Percentiles rank a stretch among this genome's conserved stretches.
These are phyloP conservation scores for Coelastrella sp. DNA, from an alignment of 139 green algal genomes.

Conservation along the genomic window DNA sequence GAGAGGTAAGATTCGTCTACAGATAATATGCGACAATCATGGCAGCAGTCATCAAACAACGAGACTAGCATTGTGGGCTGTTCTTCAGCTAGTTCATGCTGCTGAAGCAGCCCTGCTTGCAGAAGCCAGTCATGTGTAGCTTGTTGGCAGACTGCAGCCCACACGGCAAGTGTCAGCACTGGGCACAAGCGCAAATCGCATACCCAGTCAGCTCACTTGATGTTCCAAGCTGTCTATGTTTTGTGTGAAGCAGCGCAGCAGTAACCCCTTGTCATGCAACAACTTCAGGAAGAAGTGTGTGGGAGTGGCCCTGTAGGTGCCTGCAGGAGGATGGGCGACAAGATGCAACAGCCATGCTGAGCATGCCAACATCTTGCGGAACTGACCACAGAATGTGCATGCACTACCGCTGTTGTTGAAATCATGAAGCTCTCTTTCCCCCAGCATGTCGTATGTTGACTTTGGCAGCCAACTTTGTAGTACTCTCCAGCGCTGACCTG, in stretches of 20 bases:
- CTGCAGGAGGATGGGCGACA: not conserved
- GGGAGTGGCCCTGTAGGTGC: conserved; percentile 31
- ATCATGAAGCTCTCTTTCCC: too few relatives aligned
- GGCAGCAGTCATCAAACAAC: too few relatives aligned
- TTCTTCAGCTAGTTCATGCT: not conserved
- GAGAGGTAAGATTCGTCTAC: too few relatives aligned
- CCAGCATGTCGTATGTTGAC: not conserved
- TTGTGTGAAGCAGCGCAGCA: conserved; percentile 77
- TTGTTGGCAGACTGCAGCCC: too few relatives aligned
- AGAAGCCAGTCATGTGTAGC: conserved; percentile 64
- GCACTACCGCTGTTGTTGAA: too few relatives aligned
- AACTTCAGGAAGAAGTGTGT: conserved; percentile 87
- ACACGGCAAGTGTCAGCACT: too few relatives aligned
- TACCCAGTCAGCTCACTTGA: conserved; percentile 62
- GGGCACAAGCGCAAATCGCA: not conserved
- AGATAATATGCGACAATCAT: too few relatives aligned
- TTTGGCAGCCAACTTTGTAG: not conserved
- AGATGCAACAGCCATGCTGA: not conserved
- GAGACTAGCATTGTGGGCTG: too few relatives aligned
- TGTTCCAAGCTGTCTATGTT: conserved; percentile 89
- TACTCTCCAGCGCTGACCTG: not conserved
- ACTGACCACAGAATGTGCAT: not conserved
- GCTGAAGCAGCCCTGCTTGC: conserved; percentile 20
- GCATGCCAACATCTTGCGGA: too few relatives aligned
- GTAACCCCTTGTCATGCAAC: conserved; percentile 87